Evolutionary conservation across 257 asterid genomes (phyloP), one percentile per base, ranked within the genome.

Genomic region (Linderniella brevidens): DNA sequence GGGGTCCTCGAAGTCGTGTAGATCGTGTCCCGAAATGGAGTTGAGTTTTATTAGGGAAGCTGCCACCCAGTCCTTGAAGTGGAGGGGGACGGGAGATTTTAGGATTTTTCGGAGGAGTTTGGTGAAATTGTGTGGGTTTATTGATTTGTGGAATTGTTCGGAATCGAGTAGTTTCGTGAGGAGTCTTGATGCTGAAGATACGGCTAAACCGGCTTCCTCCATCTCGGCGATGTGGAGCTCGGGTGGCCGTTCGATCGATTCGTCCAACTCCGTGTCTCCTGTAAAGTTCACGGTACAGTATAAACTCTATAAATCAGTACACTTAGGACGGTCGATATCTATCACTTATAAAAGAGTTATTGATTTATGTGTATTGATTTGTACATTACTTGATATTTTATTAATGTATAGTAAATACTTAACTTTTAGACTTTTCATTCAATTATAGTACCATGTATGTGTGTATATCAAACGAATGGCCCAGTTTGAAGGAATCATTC

Each of bases 41-140:
- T 66, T 50, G 46, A 85, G 85, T 59, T 78, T 85, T 13, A 81
- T 72, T 8, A 81, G 82, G 65, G 76, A 81, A 54, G 96, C 87
- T 40, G 93, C 96, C 9, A 85, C 79, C 79, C 80, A 76, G 5
- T 80, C 82, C 55, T 80, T 85, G 79, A 68, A 19, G 19, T 57
- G 64, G 10, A 85, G 80, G 41, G 85, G 80, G 43, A 81, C 64
- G 55, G 56, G 38, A 0, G 93, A 81, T 13, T 41, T 64, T 5
- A 85, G 86, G 59, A 69, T 62, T 5, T 67, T 19, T 0, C 82
- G 81, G 6, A 85, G 88, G 58, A 78, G 42, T 37, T 68, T 48
- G n/a, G 73, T 71, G 40, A 81, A 67, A 17, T 51, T 53, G 10
- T 41, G 46, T 12, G 60, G 36, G 48, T 78, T 59, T 35, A 74